Evolutionary conservation across 345 rosid species (phyloP), one percentile per base, ranked within the genome.

Genomic region (Gossypium anomalum): DNA sequence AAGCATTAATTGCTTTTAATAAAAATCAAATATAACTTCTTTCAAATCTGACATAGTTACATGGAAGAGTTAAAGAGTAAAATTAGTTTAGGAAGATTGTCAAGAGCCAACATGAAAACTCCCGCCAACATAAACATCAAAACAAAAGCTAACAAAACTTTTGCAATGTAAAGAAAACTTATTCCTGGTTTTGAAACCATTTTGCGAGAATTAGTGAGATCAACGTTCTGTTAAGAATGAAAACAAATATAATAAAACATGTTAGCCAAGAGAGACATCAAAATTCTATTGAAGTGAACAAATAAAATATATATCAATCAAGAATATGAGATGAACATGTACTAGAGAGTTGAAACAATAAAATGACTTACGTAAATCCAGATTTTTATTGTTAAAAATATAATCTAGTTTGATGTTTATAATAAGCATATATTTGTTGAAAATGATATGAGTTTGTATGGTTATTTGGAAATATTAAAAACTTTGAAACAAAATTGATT

Each of bases 81-180:
- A 45, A 91, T 78, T 25, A 90, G 62, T 65, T 38, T 76, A 23
- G 96, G 97, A 82, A 93, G 97, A 78, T 85, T 87, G 77, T 94
- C 94, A n/a, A 94, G 96, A 52, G 89, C 93, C 69, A 90, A 0
- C 44, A 90, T 87, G 64, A 92, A 87, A 71, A 85, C 56, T 12
- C 87, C 92, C 70, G 92, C 97, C 38, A 94, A 87, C 38, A 84
- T 51, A 75, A 90, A 92, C 79, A 92, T 87, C 49, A 92, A 63
- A 57, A 89, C 4, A 73, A 94, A 88, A 16, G 94, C 97, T 11
- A 89, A 1, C 9, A 85, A 16, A 83, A 92, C 89, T 76, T 91
- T 94, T 38, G 80, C 85, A 6, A 87, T 49, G 83, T 90, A 90
- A 67, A 74, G 7, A 52, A 16, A 70, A 71, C 76, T 75, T 74